Conservation (phyloP, 768 basidiomycete genomes). For the Cyclocybe cylindracea region DNA sequence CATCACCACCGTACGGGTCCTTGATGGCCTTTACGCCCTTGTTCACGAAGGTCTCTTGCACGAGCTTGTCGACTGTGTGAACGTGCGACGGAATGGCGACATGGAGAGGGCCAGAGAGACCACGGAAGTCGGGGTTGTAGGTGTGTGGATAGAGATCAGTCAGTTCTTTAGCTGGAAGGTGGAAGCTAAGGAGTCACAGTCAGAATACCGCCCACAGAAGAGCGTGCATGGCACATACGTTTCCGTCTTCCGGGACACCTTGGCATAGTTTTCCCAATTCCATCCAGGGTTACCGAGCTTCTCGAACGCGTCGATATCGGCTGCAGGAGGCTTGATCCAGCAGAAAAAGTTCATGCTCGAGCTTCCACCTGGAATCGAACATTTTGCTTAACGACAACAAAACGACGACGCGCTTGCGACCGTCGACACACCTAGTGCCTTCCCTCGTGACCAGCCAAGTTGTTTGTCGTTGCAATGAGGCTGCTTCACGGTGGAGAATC, state of each 20-base stretch:
- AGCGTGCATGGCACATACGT: slow-evolving; percentile 26
- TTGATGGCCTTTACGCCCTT: slow-evolving; percentile 21
- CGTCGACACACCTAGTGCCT: slow-evolving; percentile 27
- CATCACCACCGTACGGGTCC: slow-evolving; percentile 32
- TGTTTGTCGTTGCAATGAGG: slow-evolving; percentile 24
- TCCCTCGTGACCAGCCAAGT: slow-evolving; percentile 29
- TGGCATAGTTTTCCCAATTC: slow-evolving; percentile 47
- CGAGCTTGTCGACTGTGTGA: slow-evolving; percentile 24
- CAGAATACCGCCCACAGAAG: neutral
- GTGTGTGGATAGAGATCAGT: slow-evolving; percentile 26
- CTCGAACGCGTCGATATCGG: slow-evolving; percentile 38
- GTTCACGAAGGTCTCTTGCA: slow-evolving; percentile 25
- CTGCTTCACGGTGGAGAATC: slow-evolving; percentile 30
- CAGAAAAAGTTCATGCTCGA: slow-evolving; percentile 44
- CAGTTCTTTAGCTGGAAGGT: slow-evolving; percentile 26
- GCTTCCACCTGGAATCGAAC: slow-evolving; percentile 34
- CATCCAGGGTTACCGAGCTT: slow-evolving; percentile 56
- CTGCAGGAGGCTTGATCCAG: slow-evolving; percentile 31
- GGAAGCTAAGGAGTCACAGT: slow-evolving; percentile 18
- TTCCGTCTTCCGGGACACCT: slow-evolving; percentile 38
- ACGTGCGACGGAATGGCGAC: slow-evolving; percentile 26
- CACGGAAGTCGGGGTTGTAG: slow-evolving; percentile 22
- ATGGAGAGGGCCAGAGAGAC: slow-evolving; percentile 28
- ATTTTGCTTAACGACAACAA: neutral
- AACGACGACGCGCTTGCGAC: neutral